Conservation (phyloP, 2,329 filamentous ascomycete genomes). For the Rugonectria rugulosa region DNA sequence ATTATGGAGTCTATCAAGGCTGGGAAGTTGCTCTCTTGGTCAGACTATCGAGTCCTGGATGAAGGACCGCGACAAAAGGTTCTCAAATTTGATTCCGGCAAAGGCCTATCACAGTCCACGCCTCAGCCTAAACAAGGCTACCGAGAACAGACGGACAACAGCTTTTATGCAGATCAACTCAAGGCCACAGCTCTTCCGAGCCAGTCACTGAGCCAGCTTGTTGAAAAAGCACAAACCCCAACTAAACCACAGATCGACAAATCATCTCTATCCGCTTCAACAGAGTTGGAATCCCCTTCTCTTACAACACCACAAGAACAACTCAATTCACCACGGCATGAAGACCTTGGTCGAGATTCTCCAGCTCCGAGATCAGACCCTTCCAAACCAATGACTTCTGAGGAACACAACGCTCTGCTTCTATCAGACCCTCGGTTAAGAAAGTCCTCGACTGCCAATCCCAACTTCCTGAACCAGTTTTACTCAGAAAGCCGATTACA, state of each 20-base stretch:
- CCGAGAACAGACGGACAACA: conserved; percentile 79
- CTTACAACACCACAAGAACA: conserved; percentile 1
- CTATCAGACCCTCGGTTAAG: conserved; percentile 84
- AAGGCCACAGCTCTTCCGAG: conserved; percentile 47
- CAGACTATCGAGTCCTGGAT: conserved; percentile 82
- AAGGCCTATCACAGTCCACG: conserved; percentile 71
- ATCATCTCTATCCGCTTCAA: background rate
- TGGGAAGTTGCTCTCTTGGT: conserved; percentile 85
- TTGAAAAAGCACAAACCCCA: conserved; percentile 40
- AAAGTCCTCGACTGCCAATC: conserved; percentile 90
- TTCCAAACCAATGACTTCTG: conserved; percentile 78
- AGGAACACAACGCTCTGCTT: conserved; percentile 89
- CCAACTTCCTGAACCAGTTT: conserved; percentile 91
- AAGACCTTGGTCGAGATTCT: background rate
- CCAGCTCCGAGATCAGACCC: conserved; percentile 15
- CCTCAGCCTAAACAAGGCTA: conserved; percentile 69
- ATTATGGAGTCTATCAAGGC: conserved; percentile 87
- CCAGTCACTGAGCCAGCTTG: conserved; percentile 39
- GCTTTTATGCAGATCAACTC: conserved; percentile 83
- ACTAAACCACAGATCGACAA: background rate
- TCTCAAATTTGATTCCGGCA: conserved; percentile 67
- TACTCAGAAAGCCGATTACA: conserved; percentile 95
- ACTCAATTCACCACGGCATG: background rate
- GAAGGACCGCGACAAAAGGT: conserved; percentile 85
- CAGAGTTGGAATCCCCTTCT: conserved; percentile 1